A percentile compares a stretch with the other conserved stretches of the same genome.
These are phyloP conservation scores for Pisolithus tinctorius DNA, from an alignment of 768 basidiomycete genomes.

Conservation along the genomic window DNA sequence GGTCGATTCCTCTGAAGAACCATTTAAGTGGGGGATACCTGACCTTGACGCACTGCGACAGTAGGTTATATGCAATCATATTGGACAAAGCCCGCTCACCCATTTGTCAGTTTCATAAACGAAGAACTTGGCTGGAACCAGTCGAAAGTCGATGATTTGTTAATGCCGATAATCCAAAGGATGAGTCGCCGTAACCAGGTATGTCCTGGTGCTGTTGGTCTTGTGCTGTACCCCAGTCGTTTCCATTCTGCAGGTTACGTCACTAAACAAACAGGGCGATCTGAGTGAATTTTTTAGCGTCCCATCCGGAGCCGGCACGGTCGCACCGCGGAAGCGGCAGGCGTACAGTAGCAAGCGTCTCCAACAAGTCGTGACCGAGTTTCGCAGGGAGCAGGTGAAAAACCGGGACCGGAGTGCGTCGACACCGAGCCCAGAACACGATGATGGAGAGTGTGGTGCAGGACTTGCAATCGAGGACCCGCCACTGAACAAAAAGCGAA, in stretches of 20 bases:
- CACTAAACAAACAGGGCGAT: constrained; percentile 70
- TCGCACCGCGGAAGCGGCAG: constrained; percentile 73
- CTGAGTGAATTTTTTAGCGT: constrained; percentile 72
- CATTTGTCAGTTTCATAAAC: constrained; percentile 49
- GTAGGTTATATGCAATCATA: constrained; percentile 37
- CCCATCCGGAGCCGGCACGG: constrained; percentile 56
- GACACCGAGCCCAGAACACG: constrained; percentile 9
- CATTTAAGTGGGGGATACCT: constrained; percentile 96
- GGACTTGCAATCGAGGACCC: constrained; percentile 20
- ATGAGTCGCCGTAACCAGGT: constrained; percentile 80
- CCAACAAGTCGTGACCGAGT: constrained; percentile 80
- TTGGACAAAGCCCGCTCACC: constrained; percentile 9
- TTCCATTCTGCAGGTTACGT: constrained; percentile 38
- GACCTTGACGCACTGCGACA: constrained; percentile 86
- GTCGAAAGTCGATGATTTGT: constrained; percentile 79
- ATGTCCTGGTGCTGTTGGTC: constrained; percentile 8
- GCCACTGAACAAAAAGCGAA: constrained; percentile 27
- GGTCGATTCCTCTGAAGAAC: constrained; percentile 86
- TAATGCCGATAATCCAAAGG: constrained; percentile 88
- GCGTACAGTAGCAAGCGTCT: constrained; percentile 83
- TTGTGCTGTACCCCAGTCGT: background rate
- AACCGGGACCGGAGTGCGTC: constrained; percentile 9
- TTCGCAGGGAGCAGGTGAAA: constrained; percentile 44
- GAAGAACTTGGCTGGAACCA: constrained; percentile 80
- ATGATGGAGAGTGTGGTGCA: constrained; percentile 23